Percentiles rank a stretch among this genome's conserved stretches.
These are phyloP conservation scores for Smittium mucronatum DNA, from an alignment of 371 early-diverging fungal genomes.

Conservation along the genomic window DNA sequence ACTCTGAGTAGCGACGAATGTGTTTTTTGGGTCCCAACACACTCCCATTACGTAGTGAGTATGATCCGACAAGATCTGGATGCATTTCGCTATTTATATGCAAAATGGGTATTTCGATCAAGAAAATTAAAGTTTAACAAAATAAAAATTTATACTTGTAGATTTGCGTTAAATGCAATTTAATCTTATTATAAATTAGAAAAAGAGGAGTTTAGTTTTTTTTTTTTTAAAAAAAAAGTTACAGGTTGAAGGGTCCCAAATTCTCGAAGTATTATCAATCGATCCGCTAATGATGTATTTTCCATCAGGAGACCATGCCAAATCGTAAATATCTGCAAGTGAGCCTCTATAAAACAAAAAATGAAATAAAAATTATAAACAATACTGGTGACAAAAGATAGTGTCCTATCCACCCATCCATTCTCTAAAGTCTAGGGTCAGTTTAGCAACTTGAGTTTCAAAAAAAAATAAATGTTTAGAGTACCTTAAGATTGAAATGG, in stretches of 20 bases:
- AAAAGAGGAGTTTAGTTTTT: too few relatives aligned
- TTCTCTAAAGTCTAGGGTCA: not conserved
- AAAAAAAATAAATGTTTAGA: not conserved
- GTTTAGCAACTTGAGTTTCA: not conserved
- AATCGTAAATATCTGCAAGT: slow-evolving; percentile 72
- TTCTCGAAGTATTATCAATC: slow-evolving; percentile 79
- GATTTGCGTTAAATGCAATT: too few relatives aligned
- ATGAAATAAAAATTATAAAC: too few relatives aligned
- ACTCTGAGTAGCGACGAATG: slow-evolving; percentile 81
- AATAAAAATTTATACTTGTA: too few relatives aligned
- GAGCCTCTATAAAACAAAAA: slow-evolving; percentile 35
- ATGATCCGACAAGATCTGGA: slow-evolving; percentile 74
- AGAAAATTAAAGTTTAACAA: too few relatives aligned
- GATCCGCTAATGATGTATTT: slow-evolving; percentile 74
- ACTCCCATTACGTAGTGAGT: slow-evolving; percentile 91
- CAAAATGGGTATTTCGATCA: not conserved
- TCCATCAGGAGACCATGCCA: slow-evolving; percentile 92
- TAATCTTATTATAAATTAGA: too few relatives aligned
- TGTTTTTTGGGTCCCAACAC: slow-evolving; percentile 85
- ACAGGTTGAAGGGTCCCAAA: slow-evolving; percentile 59
- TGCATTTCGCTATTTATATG: slow-evolving; percentile 43
- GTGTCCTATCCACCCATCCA: too few relatives aligned
- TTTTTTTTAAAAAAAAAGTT: not conserved
- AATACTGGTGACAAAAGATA: too few relatives aligned
- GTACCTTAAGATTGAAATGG: slow-evolving; percentile 33